Evolutionary conservation across 2,329 filamentous ascomycete genomes (phyloP).

Genomic region (Raffaelea deltoideospora): DNA sequence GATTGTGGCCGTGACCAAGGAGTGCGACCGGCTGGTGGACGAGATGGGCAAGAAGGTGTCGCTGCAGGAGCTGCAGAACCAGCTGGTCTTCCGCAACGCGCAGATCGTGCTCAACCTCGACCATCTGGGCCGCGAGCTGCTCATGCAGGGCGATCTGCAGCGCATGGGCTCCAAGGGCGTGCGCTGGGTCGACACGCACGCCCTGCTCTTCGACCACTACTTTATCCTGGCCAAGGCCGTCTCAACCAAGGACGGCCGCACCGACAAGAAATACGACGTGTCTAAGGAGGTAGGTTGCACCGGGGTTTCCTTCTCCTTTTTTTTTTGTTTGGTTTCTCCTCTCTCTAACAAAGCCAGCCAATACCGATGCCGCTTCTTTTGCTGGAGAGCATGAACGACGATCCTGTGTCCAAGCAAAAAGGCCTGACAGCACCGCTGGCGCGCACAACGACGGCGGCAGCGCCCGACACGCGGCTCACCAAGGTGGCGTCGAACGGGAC

Average conservation of each 20-base stretch:
- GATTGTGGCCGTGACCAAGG: slow-evolving; percentile 74
- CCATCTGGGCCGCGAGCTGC: slow-evolving; percentile 81
- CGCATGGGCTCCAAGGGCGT: slow-evolving; percentile 80
- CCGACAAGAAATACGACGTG: slow-evolving; percentile 82
- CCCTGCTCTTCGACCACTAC: slow-evolving; percentile 91
- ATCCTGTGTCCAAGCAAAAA: slow-evolving; percentile 73
- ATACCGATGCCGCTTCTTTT: slow-evolving; percentile 95
- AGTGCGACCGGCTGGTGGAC: slow-evolving; percentile 84
- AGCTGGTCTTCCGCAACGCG: slow-evolving; percentile 77
- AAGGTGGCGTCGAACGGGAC: slow-evolving; percentile 36
- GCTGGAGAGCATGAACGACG: slow-evolving; percentile 82
- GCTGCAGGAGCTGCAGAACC: slow-evolving; percentile 68
- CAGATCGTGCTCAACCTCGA: slow-evolving; percentile 81
- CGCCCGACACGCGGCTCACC: slow-evolving; percentile 39
- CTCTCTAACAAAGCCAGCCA: slow-evolving; percentile 29
- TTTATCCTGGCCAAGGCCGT: slow-evolving; percentile 79
- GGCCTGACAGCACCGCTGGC: slow-evolving; percentile 50
- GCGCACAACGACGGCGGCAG: slow-evolving; percentile 42
- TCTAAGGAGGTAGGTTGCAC: slow-evolving; percentile 58
- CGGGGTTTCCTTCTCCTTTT: neutral
- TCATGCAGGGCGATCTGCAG: slow-evolving; percentile 79
- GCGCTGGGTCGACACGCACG: slow-evolving; percentile 86
- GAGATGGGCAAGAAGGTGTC: slow-evolving; percentile 86
- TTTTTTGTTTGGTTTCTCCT: neutral
- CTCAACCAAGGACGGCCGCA: slow-evolving; percentile 50